These are phyloP conservation scores for Paramecium sonneborni DNA, from an alignment of 73 alveolate species.

Conservation along the genomic window DNA sequence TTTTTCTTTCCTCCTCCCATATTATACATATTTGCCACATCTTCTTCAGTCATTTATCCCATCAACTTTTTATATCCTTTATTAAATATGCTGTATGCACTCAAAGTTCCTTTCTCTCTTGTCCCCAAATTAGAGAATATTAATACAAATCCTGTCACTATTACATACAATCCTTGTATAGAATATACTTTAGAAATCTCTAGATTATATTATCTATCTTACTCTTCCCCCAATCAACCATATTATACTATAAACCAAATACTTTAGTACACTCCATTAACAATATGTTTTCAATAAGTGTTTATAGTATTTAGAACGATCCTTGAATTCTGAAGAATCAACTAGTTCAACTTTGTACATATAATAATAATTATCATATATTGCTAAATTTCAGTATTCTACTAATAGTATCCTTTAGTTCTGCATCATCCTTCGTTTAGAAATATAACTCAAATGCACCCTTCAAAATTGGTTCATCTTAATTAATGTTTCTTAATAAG, in stretches of 20 bases:
- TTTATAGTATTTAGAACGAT: not conserved
- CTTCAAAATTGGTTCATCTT: conserved; percentile 32
- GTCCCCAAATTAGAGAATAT: conserved; percentile 52
- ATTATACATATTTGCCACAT: conserved; percentile 47
- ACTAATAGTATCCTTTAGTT: conserved; percentile 34
- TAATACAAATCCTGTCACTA: not conserved
- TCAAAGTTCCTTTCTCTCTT: conserved; percentile 57
- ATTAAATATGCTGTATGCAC: conserved; percentile 68
- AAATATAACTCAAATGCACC: conserved; percentile 52
- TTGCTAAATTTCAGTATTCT: conserved; percentile 40
- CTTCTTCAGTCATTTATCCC: conserved; percentile 58
- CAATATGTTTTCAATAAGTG: not conserved
- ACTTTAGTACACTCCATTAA: not conserved
- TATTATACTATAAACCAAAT: not conserved
- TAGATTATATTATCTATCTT: not conserved
- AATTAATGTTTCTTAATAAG: not conserved
- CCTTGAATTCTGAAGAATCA: conserved; percentile 51
- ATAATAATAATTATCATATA: not conserved
- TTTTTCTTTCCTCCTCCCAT: not conserved
- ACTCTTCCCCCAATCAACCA: conserved; percentile 61
- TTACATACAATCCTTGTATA: conserved; percentile 28
- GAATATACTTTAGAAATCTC: not conserved
- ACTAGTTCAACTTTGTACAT: conserved; percentile 42
- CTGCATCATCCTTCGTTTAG: conserved; percentile 33
- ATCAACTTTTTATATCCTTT: conserved; percentile 58